Conservation (phyloP, 2,329 filamentous ascomycete species). For the Phaeosphaeria sp. region DNA sequence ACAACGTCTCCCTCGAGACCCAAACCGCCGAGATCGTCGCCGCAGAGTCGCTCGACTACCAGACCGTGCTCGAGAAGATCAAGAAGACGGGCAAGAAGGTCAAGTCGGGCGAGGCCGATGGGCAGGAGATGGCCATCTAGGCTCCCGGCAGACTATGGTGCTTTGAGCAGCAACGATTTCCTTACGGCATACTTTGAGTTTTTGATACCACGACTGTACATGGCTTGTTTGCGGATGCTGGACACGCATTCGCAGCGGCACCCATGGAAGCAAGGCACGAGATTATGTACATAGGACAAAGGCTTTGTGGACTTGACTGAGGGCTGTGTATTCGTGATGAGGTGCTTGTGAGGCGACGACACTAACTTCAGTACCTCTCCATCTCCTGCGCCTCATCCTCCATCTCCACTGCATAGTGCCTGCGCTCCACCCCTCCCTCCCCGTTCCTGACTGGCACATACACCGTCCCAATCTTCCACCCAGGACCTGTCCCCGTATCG, state of each 20-base stretch:
- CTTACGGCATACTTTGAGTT: constrained; percentile 19
- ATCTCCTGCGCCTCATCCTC: too few species aligned
- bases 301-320: not conserved
- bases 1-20: constrained; percentile 84
- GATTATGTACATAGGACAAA: not conserved
- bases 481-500: too few species aligned
- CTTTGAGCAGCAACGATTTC: constrained; percentile 1
- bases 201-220: constrained; percentile 14
- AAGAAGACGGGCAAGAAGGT: constrained; percentile 95
- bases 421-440: too few species aligned
- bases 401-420: too few species aligned
- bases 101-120: constrained; percentile 76
- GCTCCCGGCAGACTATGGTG: not conserved
- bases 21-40: constrained; percentile 83
- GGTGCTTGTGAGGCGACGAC: not conserved
- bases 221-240: constrained; percentile 8
- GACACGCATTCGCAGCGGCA: constrained; percentile 9
- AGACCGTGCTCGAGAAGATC: constrained; percentile 84
- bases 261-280: not conserved
- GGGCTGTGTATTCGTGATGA: not conserved
- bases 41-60: constrained; percentile 73
- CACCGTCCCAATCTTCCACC: too few species aligned
- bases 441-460: too few species aligned
- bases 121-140: constrained; percentile 48
- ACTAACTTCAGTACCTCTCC: not conserved